Base-by-base conservation (phyloP, 176 grass and related monocot genomes). In the Phyllostachys edulis region DNA sequence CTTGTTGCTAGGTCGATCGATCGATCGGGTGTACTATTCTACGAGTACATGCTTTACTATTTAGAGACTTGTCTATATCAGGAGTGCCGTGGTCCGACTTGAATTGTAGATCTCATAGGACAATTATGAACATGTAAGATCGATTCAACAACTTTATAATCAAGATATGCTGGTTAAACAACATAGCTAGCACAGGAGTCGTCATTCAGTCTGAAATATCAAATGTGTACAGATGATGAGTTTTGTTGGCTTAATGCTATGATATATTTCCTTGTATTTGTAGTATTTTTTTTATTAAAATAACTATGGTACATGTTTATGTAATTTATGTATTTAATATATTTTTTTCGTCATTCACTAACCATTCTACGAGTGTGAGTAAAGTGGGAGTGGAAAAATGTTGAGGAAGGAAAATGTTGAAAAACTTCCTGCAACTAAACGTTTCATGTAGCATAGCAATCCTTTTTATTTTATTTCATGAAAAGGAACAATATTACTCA, bases 41-140 rank as follows among this genome's bases (percentile, higher is more conserved):
- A 13, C 70, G 21, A 83, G 59, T 17, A 39, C 59, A 84, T 75
- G 70, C 44, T 84, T 83, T 75, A 75, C 81, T 84, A 52, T 84
- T 74, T 65, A 7, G 69, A 16, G 69, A 37, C 49, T 37, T 75
- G 47, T 37, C 29, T 29, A 1, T 23, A 75, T 63, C 69, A 74
- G 13, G 57, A 26, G 82, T 34, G 60, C 14, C 17, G 32, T 49
- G 82, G 71, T 75, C 71, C 71, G 75, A 40, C 57, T 39, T 65
- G 56, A n/a, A 75, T 52, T 67, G 59, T 66, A 42, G 71, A 54
- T 84, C 60, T 84, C 45, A 3, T 46, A 14, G 60, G 32, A 74
- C 71, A 75, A 73, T 74, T 51, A 63, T 83, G 41, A 23, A 14
- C 56, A 63, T 80, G 18, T 50, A 39, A 78, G 75, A 29, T 69